Evolutionary conservation across 208 protist genomes (phyloP).

Genomic region (Jaenimonas drosophilae): DNA sequence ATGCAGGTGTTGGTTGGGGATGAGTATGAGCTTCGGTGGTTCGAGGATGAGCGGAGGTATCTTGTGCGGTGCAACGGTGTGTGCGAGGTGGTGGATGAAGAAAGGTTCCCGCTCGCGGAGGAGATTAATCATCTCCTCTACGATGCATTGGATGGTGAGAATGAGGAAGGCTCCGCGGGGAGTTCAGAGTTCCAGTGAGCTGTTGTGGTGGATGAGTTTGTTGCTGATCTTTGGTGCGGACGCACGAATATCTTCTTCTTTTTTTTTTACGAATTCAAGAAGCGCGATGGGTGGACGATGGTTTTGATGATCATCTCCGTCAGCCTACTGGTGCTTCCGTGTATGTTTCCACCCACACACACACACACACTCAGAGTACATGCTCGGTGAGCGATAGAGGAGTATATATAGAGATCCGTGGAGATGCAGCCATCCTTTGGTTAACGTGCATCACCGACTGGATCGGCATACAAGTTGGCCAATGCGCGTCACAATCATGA

Average conservation of each 20-base stretch:
- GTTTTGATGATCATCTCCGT: neutral
- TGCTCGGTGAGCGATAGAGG: neutral
- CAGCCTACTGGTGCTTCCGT: conserved; percentile 1
- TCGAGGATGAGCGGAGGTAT: conserved; percentile 75
- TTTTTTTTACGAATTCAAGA: no score
- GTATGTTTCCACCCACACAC: neutral
- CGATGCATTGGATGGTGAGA: conserved; percentile 23
- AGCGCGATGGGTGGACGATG: neutral
- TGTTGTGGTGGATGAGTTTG: no score
- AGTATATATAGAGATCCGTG: no score
- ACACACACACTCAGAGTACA: neutral
- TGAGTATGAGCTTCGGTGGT: conserved; percentile 81
- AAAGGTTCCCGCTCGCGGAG: conserved; percentile 37
- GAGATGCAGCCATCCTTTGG: no score
- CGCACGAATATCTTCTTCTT: conserved; percentile 5
- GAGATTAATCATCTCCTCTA: conserved; percentile 66
- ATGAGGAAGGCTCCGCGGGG: no score
- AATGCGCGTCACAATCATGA: no score
- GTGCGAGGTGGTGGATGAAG: conserved; percentile 74
- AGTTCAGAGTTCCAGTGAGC: no score
- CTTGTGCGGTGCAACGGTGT: conserved; percentile 74
- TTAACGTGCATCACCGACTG: no score
- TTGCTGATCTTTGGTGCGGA: no score
- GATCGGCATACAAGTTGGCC: no score
- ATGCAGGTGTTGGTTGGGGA: conserved; percentile 75